Base-by-base conservation (phyloP, 768 basidiomycete species). In the Thelephora ganbajun region DNA sequence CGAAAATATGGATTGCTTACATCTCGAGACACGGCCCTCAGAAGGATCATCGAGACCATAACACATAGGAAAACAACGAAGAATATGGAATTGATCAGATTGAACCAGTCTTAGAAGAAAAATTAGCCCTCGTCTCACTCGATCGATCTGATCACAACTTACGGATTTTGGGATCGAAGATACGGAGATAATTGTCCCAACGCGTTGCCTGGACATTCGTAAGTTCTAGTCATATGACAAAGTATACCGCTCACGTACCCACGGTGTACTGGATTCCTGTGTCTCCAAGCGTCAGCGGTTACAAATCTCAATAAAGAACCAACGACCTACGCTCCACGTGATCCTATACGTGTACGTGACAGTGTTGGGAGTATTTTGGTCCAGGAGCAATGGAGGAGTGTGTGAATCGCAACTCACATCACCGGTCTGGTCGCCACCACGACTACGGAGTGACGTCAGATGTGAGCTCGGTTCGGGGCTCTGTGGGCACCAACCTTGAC, bases 151-250 rank as follows among this genome's bases (percentile, higher is more conserved):
- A 41, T 22, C 14, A 18, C 7, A 41, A 41, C 39, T 22, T 18
- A 41, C 22, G 39, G 16, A 41, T 50, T 33, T 58, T 57, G 19
- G 89, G 90, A 57, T 93, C 90, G 54, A 91, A 87, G 46, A 94
- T 84, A 56, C 91, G 89, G 16, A 97, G 76, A 60, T 98, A 98
- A 56, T 83, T 84, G 60, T 98, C 94, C 93, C 94, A 98, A 45
- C 94, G 73, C 3, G 92, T 88, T 4, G 91, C 93, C 89, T 90
- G 65, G 13, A 52, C 16, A 59, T 61, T 7, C 56, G 37, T 45
- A 22, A 48, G 18, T 1, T 14, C 19, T 34, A 33, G 20, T 19
- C 30, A 50, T 50, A 26, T 33, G n/a, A 35, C 20, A 34, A 35
- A 26, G 3, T 33, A 1, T 2, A n/a, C 37, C 41, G 41, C 19